These are phyloP conservation scores for Paralagenidium karlingii DNA, from an alignment of 352 stramenopile species.

Conservation along the genomic window DNA sequence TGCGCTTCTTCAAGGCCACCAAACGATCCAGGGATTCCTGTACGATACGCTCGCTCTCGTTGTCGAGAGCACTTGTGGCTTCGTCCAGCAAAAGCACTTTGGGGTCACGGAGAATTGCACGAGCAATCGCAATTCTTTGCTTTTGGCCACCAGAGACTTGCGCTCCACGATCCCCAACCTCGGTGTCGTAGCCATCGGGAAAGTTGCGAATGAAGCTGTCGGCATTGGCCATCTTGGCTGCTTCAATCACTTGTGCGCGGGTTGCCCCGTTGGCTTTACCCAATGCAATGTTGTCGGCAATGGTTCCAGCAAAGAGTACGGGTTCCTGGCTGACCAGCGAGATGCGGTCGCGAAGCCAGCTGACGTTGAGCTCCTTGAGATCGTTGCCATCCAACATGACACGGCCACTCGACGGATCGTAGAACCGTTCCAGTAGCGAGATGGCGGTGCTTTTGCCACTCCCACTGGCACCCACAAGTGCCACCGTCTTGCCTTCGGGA, in stretches of 20 bases:
- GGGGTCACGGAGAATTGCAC: conserved; percentile 84
- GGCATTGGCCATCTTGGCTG: conserved; percentile 73
- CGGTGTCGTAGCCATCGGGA: conserved; percentile 73
- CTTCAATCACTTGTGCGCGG: conserved; percentile 61
- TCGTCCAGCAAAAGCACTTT: conserved; percentile 88
- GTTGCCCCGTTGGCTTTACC: conserved; percentile 30
- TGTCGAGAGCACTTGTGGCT: conserved; percentile 79
- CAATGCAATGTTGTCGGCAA: conserved; percentile 72
- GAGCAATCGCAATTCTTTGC: conserved; percentile 86
- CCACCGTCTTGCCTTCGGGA: conserved; percentile 53
- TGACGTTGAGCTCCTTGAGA: conserved; percentile 45
- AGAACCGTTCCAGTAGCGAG: conserved; percentile 73
- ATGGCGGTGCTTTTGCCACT: conserved; percentile 83
- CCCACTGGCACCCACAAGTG: conserved; percentile 76
- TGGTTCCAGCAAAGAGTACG: conserved; percentile 63
- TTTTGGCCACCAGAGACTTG: conserved; percentile 92
- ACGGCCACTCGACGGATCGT: conserved; percentile 30
- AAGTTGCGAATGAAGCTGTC: conserved; percentile 87
- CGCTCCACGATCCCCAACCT: conserved; percentile 84
- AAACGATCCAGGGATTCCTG: conserved; percentile 34
- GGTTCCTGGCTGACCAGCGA: conserved; percentile 60
- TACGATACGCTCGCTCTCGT: conserved; percentile 19
- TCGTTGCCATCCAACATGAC: conserved; percentile 64
- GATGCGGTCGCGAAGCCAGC: conserved; percentile 28
- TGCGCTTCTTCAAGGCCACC: conserved; percentile 31